These are phyloP conservation scores for Solanum chacoense DNA, from an alignment of 305 asterid species.

Conservation along the genomic window DNA sequence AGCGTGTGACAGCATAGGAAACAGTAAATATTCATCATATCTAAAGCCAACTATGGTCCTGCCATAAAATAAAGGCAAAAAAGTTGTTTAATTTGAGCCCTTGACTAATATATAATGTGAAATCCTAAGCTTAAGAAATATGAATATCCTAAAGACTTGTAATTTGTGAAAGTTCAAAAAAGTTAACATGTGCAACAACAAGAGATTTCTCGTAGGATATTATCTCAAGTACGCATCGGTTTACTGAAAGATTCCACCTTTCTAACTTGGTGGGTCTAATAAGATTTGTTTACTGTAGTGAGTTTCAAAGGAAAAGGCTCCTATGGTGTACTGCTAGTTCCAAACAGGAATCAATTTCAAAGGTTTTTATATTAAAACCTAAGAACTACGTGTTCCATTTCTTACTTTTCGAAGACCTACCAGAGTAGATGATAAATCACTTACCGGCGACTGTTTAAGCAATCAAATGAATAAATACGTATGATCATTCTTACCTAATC, in stretches of 20 bases:
- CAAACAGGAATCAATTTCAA: background rate
- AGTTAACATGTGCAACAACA: background rate
- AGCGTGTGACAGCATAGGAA: background rate
- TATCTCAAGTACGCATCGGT: background rate
- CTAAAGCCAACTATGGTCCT: background rate
- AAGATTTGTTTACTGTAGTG: background rate
- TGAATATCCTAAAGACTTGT: background rate
- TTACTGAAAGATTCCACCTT: background rate
- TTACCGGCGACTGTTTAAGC: background rate
- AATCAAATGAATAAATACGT: background rate
- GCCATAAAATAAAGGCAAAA: background rate
- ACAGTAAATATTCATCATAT: background rate
- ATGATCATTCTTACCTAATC: slow-evolving; percentile 53
- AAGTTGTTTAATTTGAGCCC: background rate
- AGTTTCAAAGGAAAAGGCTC: background rate
- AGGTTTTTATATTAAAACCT: background rate
- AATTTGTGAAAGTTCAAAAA: background rate
- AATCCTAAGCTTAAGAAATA: background rate
- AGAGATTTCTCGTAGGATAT: background rate
- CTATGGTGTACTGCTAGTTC: background rate
- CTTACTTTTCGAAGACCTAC: background rate
- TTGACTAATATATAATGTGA: background rate
- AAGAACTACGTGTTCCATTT: background rate
- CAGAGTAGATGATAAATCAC: background rate
- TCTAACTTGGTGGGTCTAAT: background rate